Conservation (phyloP, 768 basidiomycete species). For the Clitopilus hobsonii region DNA sequence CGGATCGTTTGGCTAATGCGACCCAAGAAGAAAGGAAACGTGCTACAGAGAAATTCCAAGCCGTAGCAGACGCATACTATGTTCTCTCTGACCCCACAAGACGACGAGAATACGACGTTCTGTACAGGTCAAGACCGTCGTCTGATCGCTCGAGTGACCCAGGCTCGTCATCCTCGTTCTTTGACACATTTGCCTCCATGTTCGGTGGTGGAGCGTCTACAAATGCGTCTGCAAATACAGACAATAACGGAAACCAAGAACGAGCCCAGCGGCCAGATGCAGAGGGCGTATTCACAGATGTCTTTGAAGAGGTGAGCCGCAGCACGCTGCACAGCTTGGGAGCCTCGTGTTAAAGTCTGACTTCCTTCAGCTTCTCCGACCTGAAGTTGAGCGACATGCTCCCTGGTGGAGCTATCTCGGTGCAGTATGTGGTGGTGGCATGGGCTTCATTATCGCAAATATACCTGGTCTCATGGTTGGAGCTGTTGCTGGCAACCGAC, state of each 20-base stretch:
- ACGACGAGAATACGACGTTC: slow-evolving; percentile 65
- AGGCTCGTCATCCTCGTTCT: slow-evolving; percentile 68
- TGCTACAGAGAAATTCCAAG: slow-evolving; percentile 83
- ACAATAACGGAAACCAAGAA: slow-evolving; percentile 15
- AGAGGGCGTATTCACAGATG: slow-evolving; percentile 80
- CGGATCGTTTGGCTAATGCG: slow-evolving; percentile 74
- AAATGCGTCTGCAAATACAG: slow-evolving; percentile 13
- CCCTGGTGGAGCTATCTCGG: slow-evolving; percentile 81
- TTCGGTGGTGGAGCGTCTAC: slow-evolving; percentile 43
- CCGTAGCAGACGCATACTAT: slow-evolving; percentile 92
- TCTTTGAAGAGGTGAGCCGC: slow-evolving; percentile 78
- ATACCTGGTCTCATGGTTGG: slow-evolving; percentile 84
- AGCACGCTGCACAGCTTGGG: neutral
- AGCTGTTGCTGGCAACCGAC: slow-evolving; percentile 82
- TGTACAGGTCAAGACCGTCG: slow-evolving; percentile 52
- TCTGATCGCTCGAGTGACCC: slow-evolving; percentile 58
- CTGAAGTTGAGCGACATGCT: slow-evolving; percentile 68
- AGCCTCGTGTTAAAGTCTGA: neutral
- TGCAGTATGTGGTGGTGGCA: slow-evolving; percentile 64
- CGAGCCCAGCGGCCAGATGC: slow-evolving; percentile 60
- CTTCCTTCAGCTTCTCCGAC: slow-evolving; percentile 57
- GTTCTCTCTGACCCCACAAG: slow-evolving; percentile 78
- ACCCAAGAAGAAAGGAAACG: slow-evolving; percentile 62
- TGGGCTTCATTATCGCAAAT: slow-evolving; percentile 65
- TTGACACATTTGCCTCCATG: slow-evolving; percentile 68